Evolutionary conservation across 805 yeast genomes (phyloP), one percentile per base, ranked within the genome.

Genomic region (Wickerhamiella lipophila): DNA sequence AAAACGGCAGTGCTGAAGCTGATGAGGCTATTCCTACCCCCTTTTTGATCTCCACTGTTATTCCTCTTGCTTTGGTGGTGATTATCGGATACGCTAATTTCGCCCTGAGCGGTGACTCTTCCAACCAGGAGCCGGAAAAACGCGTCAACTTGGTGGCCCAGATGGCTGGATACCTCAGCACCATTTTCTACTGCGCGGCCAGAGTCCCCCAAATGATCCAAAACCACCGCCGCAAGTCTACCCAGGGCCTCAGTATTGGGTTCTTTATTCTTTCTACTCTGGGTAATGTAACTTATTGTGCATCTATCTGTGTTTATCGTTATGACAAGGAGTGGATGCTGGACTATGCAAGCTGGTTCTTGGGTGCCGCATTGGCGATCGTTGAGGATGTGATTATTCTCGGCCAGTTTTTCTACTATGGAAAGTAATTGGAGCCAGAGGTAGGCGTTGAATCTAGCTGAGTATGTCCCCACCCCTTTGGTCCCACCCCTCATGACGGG

Each of bases 141-240:
- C 58, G 54, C 38, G 57, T 61, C 43, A 52, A 48, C 42, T 49
- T 74, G 32, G 81, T 80, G 1, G 81, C 89, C 2, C 84, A 80
- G 62, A 56, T 79, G 2, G 68, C 79, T 53, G 92, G 92, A 5
- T 83, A 82, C 64, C 54, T 76, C 5, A 78, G 85, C 3, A 89
- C 94, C 0, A 52, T 68, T 2, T 65, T 83, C 50, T 83, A 83
- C 61, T 69, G 83, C 55, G 76, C 83, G 7, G 92, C 92, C 2
- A 68, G 86, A 55, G 64, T 83, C 25, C 98, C 98, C 0, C 98
- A 89, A 64, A 82, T 89, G 48, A 67, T 75, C 50, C 94, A 83
- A 60, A 89, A 89, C 65, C 76, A 79, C 62, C 69, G 69, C 42
- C 75, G 95, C 55, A 77, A 79, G 58, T 82, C 95, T 3, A 87